Percentiles rank a stretch among this genome's conserved stretches.
phyloP scores from a whole-genome alignment of 1,139 yeast species.

The Kodamaea ohmeri region DNA sequence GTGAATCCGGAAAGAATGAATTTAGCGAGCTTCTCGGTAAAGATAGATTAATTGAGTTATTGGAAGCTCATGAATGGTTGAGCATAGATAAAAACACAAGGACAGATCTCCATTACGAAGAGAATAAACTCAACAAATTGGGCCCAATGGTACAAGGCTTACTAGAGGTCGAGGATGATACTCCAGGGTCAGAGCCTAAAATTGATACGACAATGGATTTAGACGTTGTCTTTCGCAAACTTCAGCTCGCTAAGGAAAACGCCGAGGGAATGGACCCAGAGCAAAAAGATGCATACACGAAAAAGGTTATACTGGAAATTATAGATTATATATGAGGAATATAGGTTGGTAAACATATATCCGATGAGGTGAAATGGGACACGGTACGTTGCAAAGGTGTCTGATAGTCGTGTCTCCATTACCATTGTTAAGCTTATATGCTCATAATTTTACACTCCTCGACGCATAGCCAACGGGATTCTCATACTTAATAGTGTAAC shows the following conservation, averaged over 20 bases:
- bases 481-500: constrained; percentile 40
- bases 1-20: constrained; percentile 17
- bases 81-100: constrained; percentile 14
- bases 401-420: no score
- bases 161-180: constrained; percentile 17
- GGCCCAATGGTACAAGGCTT: constrained; percentile 30
- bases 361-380: no score
- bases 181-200: constrained; percentile 9
- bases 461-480: constrained; percentile 7
- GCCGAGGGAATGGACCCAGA: constrained; percentile 24
- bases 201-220: constrained; percentile 25
- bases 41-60: constrained; percentile 32
- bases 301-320: constrained; percentile 35
- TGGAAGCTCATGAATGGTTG: constrained; percentile 44
- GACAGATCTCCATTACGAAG: constrained; percentile 12
- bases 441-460: constrained; percentile 8
- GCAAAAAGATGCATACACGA: constrained; percentile 31
- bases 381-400: not conserved
- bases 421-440: no score
- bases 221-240: constrained; percentile 26
- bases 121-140: constrained; percentile 23
- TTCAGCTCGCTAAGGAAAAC: constrained; percentile 31
- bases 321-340: constrained; percentile 32
- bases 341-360: no score
- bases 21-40: constrained; percentile 20